Conservation (phyloP, 1,284 basidiomycete genomes). For the Leccinum pallidistipes region DNA sequence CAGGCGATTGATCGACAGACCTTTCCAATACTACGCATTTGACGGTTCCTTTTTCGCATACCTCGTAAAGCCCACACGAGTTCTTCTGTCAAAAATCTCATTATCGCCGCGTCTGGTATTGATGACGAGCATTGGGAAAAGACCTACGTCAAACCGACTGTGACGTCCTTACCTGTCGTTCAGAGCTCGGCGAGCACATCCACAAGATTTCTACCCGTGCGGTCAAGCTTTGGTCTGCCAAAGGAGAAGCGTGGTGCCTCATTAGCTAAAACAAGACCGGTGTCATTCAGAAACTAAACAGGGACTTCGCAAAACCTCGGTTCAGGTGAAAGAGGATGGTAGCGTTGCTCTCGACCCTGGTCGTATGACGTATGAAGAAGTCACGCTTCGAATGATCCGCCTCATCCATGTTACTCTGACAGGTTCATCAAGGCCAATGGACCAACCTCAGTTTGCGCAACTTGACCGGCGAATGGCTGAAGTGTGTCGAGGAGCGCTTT, state of each 20-base stretch:
- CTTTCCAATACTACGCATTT: conserved; percentile 85
- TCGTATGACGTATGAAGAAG: conserved; percentile 99
- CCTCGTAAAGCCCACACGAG: conserved; percentile 97
- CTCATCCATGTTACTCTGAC: conserved; percentile 78
- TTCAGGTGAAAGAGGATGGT: conserved; percentile 93
- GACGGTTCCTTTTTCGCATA: conserved; percentile 97
- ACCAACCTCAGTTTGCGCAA: conserved; percentile 91
- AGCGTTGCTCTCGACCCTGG: conserved; percentile 82
- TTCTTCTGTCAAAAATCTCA: conserved; percentile 93
- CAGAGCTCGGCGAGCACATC: conserved; percentile 97
- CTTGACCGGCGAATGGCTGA: conserved; percentile 95
- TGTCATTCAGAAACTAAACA: conserved; percentile 91
- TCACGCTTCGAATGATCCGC: conserved; percentile 86
- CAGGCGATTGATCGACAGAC: conserved; percentile 90
- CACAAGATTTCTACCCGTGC: conserved; percentile 98
- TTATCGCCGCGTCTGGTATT: conserved; percentile 93
- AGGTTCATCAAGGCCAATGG: conserved; percentile 87
- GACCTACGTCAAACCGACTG: conserved; percentile 92
- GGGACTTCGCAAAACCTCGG: conserved; percentile 96
- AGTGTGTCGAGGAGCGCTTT: conserved; percentile 95
- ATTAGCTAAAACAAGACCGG: conserved; percentile 86
- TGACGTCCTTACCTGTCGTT: conserved; percentile 94
- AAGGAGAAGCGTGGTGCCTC: conserved; percentile 93
- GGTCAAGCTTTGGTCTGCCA: conserved; percentile 93
- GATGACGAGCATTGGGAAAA: conserved; percentile 92